Percentiles rank a stretch among this genome's conserved stretches.
These are phyloP conservation scores for Sclerotinia sclerotiorum DNA, from an alignment of 2,329 filamentous ascomycete species.

Conservation along the genomic window DNA sequence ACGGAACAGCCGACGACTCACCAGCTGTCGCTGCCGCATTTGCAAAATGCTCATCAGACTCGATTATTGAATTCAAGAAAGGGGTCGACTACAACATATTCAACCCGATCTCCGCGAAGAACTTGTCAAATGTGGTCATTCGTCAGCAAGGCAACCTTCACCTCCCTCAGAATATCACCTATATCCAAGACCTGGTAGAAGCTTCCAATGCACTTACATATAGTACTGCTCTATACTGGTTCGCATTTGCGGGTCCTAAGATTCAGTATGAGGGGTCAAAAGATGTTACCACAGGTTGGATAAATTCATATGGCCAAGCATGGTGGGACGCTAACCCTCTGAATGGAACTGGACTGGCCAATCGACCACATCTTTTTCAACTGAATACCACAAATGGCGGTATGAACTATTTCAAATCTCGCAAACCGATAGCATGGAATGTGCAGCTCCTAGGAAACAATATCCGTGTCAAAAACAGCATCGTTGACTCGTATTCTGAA, in stretches of 20 bases:
- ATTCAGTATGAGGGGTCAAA: constrained; percentile 42
- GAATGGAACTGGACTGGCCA: constrained; percentile 43
- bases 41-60: constrained; percentile 41
- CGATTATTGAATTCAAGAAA: constrained; percentile 43
- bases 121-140: constrained; percentile 47
- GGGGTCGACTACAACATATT: constrained; percentile 47
- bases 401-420: constrained; percentile 45
- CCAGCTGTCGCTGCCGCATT: constrained; percentile 44
- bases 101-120: constrained; percentile 43
- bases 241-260: constrained; percentile 41
- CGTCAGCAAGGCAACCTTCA: constrained; percentile 47
- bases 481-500: constrained; percentile 39
- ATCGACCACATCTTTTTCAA: constrained; percentile 45
- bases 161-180: constrained; percentile 44
- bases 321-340: constrained; percentile 48
- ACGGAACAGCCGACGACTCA: constrained; percentile 45
- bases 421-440: constrained; percentile 48
- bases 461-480: constrained; percentile 44
- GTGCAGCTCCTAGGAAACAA: constrained; percentile 44
- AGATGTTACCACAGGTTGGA: constrained; percentile 46
- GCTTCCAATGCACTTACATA: constrained; percentile 39
- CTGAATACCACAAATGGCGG: constrained; percentile 43
- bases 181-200: constrained; percentile 43
- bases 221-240: constrained; percentile 42
- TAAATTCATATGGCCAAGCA: constrained; percentile 47